A percentile compares a stretch with the other conserved stretches of the same genome.
phyloP scores from a whole-genome alignment of 2,329 filamentous ascomycete species.

The Fusarium denticulatum region DNA sequence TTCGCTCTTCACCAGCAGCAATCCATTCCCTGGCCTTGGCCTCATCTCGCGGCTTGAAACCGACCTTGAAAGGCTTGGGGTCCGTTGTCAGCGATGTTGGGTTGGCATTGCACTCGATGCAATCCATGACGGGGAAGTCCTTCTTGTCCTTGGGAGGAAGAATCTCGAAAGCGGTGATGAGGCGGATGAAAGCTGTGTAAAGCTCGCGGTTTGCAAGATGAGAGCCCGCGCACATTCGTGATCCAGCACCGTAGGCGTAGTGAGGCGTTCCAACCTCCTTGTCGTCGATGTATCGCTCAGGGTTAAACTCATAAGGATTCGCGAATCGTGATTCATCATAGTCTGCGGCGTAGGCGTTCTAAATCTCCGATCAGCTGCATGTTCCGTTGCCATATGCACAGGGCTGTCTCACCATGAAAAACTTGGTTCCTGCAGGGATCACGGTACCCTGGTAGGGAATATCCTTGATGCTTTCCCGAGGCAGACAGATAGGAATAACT shows the following conservation, averaged over 20 bases:
- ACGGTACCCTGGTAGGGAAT: slow-evolving; percentile 73
- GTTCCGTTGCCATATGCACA: background rate
- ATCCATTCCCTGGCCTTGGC: slow-evolving; percentile 62
- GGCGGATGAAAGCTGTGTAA: slow-evolving; percentile 67
- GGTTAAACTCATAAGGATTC: slow-evolving; percentile 69
- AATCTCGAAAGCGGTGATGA: slow-evolving; percentile 68
- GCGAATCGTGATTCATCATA: slow-evolving; percentile 77
- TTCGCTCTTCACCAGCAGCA: slow-evolving; percentile 60
- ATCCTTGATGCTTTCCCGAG: slow-evolving; percentile 76
- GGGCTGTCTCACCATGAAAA: slow-evolving; percentile 71
- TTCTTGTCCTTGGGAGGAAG: slow-evolving; percentile 55
- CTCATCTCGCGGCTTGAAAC: slow-evolving; percentile 55
- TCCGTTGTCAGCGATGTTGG: slow-evolving; percentile 69
- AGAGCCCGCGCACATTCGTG: slow-evolving; percentile 70
- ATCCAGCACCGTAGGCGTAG: slow-evolving; percentile 70
- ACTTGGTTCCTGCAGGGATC: slow-evolving; percentile 80
- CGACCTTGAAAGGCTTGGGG: slow-evolving; percentile 69
- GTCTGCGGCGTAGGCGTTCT: slow-evolving; percentile 79
- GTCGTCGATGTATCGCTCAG: slow-evolving; percentile 73
- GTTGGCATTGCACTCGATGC: slow-evolving; percentile 65
- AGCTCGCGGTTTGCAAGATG: slow-evolving; percentile 72
- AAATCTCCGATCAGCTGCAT: background rate
- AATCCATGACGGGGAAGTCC: slow-evolving; percentile 64
- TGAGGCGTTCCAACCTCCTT: slow-evolving; percentile 66
- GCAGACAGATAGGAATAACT: slow-evolving; percentile 82